phyloP scores from a whole-genome alignment of 2,329 filamentous ascomycete species.

The Fusarium pininemorale region DNA sequence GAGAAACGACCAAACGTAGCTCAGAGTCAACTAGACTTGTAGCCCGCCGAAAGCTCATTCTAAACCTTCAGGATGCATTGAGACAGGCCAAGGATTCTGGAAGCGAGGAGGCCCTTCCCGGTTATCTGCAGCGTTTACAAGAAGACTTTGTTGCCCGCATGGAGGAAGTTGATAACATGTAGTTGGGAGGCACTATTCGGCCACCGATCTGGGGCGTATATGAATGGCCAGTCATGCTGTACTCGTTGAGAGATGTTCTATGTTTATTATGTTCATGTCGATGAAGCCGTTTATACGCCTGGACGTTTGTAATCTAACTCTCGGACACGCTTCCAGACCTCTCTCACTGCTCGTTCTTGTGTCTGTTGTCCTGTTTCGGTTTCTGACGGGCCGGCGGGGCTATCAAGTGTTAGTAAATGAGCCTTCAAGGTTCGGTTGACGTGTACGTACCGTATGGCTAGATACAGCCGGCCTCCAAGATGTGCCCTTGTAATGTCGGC shows the following conservation, averaged over 20 bases:
- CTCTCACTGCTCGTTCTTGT: conserved; percentile 75
- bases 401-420: conserved; percentile 39
- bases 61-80: conserved; percentile 78
- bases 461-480: conserved; percentile 74
- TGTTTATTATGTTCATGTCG: neutral
- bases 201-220: neutral
- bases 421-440: rapidly evolving
- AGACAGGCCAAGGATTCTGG: conserved; percentile 71
- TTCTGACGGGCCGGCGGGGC: conserved; percentile 69
- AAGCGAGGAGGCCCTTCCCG: conserved; percentile 66
- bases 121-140: conserved; percentile 57
- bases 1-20: conserved; percentile 65
- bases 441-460: conserved; percentile 68
- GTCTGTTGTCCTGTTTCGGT: conserved; percentile 71
- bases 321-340: conserved; percentile 76
- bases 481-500: conserved; percentile 67
- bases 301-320: conserved; percentile 73
- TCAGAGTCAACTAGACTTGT: conserved; percentile 67
- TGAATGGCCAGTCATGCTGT: neutral
- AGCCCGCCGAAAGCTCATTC: conserved; percentile 75
- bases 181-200: neutral
- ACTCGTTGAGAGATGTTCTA: neutral
- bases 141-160: conserved; percentile 78
- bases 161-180: conserved; percentile 66
- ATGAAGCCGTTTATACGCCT: conserved; percentile 48